A percentile compares a stretch with the other conserved stretches of the same genome.
Evolutionary conservation across 495 filamentous ascomycete genomes (phyloP).

Genomic region (Annulohypoxylon maeteangense): DNA sequence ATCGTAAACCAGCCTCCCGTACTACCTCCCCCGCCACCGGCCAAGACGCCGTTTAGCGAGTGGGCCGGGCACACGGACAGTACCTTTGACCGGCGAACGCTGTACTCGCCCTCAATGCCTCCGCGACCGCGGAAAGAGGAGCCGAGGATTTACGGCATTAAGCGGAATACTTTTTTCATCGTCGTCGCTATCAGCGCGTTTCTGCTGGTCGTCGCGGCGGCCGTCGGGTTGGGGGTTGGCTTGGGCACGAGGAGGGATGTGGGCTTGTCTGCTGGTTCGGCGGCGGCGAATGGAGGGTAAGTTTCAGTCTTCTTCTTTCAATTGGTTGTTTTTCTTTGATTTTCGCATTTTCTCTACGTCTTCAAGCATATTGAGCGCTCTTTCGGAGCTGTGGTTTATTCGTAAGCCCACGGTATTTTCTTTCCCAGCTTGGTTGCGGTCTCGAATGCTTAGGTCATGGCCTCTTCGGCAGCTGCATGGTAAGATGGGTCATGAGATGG

Average conservation of each 20-base stretch:
- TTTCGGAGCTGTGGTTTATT: not conserved
- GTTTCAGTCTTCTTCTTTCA: not conserved
- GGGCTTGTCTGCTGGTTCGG: not conserved
- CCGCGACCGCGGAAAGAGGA: constrained; percentile 5
- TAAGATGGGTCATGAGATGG: constrained; percentile 6
- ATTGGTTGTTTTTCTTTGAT: not conserved
- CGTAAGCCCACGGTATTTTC: not conserved
- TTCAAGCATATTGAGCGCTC: not conserved
- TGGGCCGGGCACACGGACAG: constrained; percentile 13
- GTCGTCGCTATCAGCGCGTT: constrained; percentile 40
- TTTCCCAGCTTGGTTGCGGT: not conserved
- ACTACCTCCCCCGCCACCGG: constrained; percentile 21
- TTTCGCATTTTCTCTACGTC: not conserved
- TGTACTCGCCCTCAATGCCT: constrained; percentile 23
- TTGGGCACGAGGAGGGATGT: constrained; percentile 29
- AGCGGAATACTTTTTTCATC: constrained; percentile 39
- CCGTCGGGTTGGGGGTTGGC: constrained; percentile 48
- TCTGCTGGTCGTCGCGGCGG: constrained; percentile 42
- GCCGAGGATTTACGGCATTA: constrained; percentile 29
- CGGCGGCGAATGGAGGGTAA: constrained; percentile 12
- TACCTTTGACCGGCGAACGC: constrained; percentile 25
- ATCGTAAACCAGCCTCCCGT: constrained; percentile 26
- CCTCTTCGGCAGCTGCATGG: not conserved
- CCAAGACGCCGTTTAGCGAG: constrained; percentile 28
- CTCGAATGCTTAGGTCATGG: not conserved